Evolutionary conservation across 345 rosid genomes (phyloP), one percentile per base, ranked within the genome.

Genomic region (Eutrema heterophyllum): DNA sequence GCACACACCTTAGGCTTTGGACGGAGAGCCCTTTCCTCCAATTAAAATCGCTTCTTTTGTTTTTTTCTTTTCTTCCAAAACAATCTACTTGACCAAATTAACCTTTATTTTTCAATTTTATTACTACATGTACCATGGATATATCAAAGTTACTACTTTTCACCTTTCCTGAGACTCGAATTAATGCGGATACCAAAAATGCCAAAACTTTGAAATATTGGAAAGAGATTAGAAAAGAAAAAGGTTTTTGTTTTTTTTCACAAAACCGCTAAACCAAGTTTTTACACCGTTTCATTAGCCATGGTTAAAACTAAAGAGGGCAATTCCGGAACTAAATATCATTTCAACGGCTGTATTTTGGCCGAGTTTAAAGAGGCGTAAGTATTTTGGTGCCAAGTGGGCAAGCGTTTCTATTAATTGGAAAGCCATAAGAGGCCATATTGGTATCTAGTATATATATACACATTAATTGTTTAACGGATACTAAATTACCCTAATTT

Each of bases 271-370:
- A 2, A 32, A 68, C 21, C 1, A 12, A 21, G 56, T 13, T 44
- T 30, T 32, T 7, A 7, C 40, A 45, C 33, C 54, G 68, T 40
- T 74, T 60, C 61, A 33, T 50, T 12, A 18, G 67, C 39, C 10
- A 2, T 40, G 38, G 50, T 40, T 21, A 24, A 27, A 44, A 11
- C 1, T 3, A 32, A 26, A 2, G 35, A 27, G 73, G 74, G 69
- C 4, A 61, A 0, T 32, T 60, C 36, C 24, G 74, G 79, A 60
- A 60, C 13, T 51, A 13, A 2, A 32, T n/a, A 60, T 33, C 51
- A 41, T 51, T 75, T 43, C 69, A 75, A 75, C 73, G 79, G 74
- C 35, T 74, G 30, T 32, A 49, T 68, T 65, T 58, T 32, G 62
- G 24, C 46, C 26, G 9, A 44, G 53, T 29, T 33, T 13, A 43